These are phyloP conservation scores for Psidium friedrichsthalianum DNA, from an alignment of 345 rosid genomes.

Conservation along the genomic window DNA sequence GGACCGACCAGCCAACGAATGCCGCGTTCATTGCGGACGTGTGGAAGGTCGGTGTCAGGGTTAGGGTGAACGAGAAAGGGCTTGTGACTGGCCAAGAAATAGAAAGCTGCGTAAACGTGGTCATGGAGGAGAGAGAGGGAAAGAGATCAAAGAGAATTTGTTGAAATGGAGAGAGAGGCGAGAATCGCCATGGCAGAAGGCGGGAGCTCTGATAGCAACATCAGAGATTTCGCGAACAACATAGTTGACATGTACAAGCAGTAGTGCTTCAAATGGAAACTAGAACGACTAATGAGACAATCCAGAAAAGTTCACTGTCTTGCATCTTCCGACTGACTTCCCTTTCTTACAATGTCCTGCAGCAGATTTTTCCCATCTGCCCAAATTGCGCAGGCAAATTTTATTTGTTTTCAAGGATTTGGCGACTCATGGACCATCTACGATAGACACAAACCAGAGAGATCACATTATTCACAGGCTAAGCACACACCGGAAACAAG, in stretches of 20 bases:
- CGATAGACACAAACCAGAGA: neutral
- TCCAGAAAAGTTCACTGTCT: neutral
- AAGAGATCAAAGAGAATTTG: neutral
- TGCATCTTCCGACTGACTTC: neutral
- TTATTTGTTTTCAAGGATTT: neutral
- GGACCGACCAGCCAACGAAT: conserved; percentile 2
- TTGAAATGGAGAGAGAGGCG: neutral
- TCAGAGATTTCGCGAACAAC: neutral
- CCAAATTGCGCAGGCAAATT: neutral
- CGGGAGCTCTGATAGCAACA: conserved; percentile 1
- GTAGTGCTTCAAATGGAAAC: neutral
- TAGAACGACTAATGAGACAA: neutral
- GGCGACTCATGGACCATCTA: neutral
- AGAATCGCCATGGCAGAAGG: neutral
- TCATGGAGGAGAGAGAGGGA: neutral
- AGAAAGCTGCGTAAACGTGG: neutral
- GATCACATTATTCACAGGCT: neutral
- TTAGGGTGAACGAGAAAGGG: neutral
- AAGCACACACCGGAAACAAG: neutral
- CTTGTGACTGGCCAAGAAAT: neutral
- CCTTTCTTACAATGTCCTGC: neutral
- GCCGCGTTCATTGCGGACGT: neutral
- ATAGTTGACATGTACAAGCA: neutral
- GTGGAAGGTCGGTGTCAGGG: neutral
- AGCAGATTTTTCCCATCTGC: neutral